A percentile compares a stretch with the other conserved stretches of the same genome.
Conservation (phyloP, 2,329 filamentous ascomycete species). For the Hypoxylon sp. region DNA sequence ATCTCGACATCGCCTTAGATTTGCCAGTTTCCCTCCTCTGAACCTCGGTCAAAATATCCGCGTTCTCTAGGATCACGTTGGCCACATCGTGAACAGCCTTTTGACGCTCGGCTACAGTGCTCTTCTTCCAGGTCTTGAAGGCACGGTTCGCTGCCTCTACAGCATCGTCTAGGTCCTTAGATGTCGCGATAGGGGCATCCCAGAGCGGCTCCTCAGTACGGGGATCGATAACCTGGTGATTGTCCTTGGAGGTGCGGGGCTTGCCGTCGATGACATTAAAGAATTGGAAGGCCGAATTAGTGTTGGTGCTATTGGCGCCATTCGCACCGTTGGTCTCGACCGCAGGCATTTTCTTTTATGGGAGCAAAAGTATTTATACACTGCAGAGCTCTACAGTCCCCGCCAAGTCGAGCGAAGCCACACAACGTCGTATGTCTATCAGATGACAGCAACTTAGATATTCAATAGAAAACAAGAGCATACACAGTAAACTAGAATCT, state of each 20-base stretch:
- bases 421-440: constrained; percentile 17
- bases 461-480: constrained; percentile 21
- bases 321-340: constrained; percentile 35
- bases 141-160: constrained; percentile 62
- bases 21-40: constrained; percentile 68
- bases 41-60: constrained; percentile 61
- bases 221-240: constrained; percentile 60
- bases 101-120: constrained; percentile 60
- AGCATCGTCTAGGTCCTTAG: constrained; percentile 59
- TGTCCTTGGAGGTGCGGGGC: constrained; percentile 53
- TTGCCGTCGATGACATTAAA: constrained; percentile 63
- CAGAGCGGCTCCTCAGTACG: constrained; percentile 62
- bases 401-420: constrained; percentile 28
- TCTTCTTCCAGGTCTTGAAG: constrained; percentile 63
- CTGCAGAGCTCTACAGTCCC: constrained; percentile 16
- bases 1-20: constrained; percentile 58
- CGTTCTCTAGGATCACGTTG: constrained; percentile 58
- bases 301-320: constrained; percentile 35
- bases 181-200: constrained; percentile 62
- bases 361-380: constrained; percentile 9
- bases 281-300: constrained; percentile 53
- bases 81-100: constrained; percentile 58
- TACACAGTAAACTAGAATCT: constrained; percentile 6
- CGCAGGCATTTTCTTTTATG: constrained; percentile 37
- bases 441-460: constrained; percentile 8